Conservation (phyloP, 768 basidiomycete species). For the Rhodotorula sphaerocarpa region DNA sequence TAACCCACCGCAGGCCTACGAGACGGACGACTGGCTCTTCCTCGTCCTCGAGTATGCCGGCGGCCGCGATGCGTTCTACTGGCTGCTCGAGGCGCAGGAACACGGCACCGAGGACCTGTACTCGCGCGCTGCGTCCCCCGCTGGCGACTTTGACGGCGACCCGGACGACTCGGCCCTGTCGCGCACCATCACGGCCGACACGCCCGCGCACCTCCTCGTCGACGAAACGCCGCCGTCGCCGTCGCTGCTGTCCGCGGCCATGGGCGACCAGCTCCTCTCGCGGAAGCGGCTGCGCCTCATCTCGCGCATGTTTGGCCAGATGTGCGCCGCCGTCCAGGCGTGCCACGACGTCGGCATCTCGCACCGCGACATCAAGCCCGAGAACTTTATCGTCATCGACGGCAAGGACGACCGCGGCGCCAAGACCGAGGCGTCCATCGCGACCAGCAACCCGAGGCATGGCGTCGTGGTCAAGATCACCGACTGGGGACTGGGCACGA, state of each 20-base stretch:
- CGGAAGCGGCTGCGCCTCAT: constrained; percentile 82
- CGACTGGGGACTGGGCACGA: constrained; percentile 92
- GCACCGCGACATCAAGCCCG: constrained; percentile 98
- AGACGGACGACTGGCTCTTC: constrained; percentile 82
- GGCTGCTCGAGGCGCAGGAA: constrained; percentile 90
- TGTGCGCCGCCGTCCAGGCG: constrained; percentile 93
- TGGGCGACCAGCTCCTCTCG: constrained; percentile 61
- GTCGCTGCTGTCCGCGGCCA: constrained; percentile 65
- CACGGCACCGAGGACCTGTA: constrained; percentile 30
- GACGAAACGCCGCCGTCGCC: constrained; percentile 77
- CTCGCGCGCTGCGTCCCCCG: constrained; percentile 37
- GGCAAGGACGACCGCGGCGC: constrained; percentile 47
- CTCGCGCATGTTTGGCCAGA: constrained; percentile 94
- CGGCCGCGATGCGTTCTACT: constrained; percentile 95
- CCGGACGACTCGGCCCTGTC: constrained; percentile 35
- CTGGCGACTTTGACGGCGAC: constrained; percentile 26
- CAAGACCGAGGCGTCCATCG: neutral
- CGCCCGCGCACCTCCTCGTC: constrained; percentile 37
- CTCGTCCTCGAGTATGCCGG: constrained; percentile 92
- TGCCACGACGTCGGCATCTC: constrained; percentile 86
- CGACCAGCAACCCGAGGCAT: constrained; percentile 50
- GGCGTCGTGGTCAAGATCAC: constrained; percentile 92
- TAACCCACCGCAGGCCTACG: constrained; percentile 59
- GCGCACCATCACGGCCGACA: constrained; percentile 41
- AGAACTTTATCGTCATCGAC: constrained; percentile 94